Conservation (phyloP, 2,329 filamentous ascomycete genomes). For the Cucurbitaria berberidis region DNA sequence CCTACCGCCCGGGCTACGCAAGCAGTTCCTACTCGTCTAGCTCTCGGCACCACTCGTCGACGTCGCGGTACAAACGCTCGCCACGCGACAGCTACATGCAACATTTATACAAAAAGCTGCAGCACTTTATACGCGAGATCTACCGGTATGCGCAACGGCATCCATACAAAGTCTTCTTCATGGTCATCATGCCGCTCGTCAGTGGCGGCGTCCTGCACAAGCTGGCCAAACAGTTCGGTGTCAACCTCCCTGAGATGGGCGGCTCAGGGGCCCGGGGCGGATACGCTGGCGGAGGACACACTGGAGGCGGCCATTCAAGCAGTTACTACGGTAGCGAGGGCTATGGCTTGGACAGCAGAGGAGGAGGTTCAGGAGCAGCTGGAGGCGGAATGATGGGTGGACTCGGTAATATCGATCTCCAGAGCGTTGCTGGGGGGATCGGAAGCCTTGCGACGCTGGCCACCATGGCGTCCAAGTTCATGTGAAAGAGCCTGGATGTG, state of each 20-base stretch:
- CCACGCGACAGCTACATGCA: conserved; percentile 80
- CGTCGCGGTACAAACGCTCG: conserved; percentile 76
- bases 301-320: background rate
- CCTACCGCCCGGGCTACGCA: conserved; percentile 40
- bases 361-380: conserved; percentile 35
- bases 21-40: conserved; percentile 38
- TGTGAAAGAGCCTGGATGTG: conserved; percentile 41
- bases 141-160: conserved; percentile 80
- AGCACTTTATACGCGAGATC: conserved; percentile 80
- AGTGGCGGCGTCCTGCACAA: conserved; percentile 82
- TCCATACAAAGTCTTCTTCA: conserved; percentile 87
- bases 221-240: conserved; percentile 77
- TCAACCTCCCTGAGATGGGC: conserved; percentile 70
- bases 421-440: conserved; percentile 46
- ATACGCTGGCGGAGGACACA: conserved; percentile 28
- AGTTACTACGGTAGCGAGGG: conserved; percentile 54
- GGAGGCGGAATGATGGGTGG: conserved; percentile 35
- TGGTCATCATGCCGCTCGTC: conserved; percentile 85
- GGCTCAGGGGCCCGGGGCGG: conserved; percentile 34
- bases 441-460: conserved; percentile 57
- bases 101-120: conserved; percentile 75
- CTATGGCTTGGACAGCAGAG: conserved; percentile 44
- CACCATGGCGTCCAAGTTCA: conserved; percentile 55
- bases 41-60: conserved; percentile 57
- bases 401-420: conserved; percentile 37